Conservation (phyloP, 108 stramenopile genomes). For the Cyclotella baltica region DNA sequence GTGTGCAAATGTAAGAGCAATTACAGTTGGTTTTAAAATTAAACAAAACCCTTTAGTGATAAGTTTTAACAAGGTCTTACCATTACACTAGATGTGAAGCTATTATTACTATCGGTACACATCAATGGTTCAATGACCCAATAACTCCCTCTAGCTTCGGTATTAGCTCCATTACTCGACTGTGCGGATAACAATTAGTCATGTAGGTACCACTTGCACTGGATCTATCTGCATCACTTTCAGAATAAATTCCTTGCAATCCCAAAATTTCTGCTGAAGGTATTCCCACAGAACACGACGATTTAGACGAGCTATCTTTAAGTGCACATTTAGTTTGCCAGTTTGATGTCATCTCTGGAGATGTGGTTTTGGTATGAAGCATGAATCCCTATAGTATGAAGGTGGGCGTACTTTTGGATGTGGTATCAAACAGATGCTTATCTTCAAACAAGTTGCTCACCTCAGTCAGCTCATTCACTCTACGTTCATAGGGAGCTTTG, state of each 20-base stretch:
- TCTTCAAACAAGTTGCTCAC: constrained; percentile 10
- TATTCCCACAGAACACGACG: constrained; percentile 39
- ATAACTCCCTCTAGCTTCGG: constrained; percentile 34
- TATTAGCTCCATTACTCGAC: constrained; percentile 20
- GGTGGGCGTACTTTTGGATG: neutral
- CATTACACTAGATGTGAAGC: no score
- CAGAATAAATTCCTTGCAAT: neutral
- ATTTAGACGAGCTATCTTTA: constrained; percentile 17
- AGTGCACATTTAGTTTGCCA: constrained; percentile 37
- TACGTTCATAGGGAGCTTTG: constrained; percentile 39
- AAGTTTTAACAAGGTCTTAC: no score
- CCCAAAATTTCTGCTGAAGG: constrained; percentile 24
- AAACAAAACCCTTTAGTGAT: no score
- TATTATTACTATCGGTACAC: no score
- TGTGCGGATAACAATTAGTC: constrained; percentile 43
- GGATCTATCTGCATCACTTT: neutral
- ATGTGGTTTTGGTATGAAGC: constrained; percentile 48
- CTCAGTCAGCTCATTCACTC: constrained; percentile 47
- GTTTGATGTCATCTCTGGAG: constrained; percentile 28
- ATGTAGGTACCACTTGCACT: constrained; percentile 3
- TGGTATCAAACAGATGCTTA: neutral
- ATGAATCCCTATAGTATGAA: constrained; percentile 25
- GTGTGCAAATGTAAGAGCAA: no score
- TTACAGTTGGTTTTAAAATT: no score
- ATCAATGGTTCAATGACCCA: neutral